A percentile compares a stretch with the other conserved stretches of the same genome.
Evolutionary conservation across 1,284 basidiomycete genomes (phyloP).

Genomic region (Ganoderma meredithae): DNA sequence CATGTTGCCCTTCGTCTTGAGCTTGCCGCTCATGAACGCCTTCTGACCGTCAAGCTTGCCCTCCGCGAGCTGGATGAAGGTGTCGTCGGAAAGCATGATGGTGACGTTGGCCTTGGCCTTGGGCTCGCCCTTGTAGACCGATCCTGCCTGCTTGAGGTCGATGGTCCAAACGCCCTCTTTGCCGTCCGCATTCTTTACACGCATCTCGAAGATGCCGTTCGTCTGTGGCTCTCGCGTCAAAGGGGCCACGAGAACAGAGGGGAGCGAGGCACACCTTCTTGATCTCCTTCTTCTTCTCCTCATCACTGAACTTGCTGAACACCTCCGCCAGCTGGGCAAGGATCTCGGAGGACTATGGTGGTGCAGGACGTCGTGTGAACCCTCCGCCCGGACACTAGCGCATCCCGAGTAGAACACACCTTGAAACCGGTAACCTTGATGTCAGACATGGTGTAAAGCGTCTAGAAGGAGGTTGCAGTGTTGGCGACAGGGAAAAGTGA

Average conservation of each 20-base stretch:
- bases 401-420: constrained; percentile 28
- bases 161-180: constrained; percentile 91
- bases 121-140: constrained; percentile 81
- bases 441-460: constrained; percentile 43
- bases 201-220: constrained; percentile 92
- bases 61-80: constrained; percentile 67
- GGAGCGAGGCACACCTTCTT: constrained; percentile 72
- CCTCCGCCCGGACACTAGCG: background rate
- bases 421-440: constrained; percentile 48
- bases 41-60: constrained; percentile 91
- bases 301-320: constrained; percentile 71
- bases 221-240: constrained; percentile 57
- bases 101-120: constrained; percentile 81
- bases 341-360: constrained; percentile 73
- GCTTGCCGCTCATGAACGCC: constrained; percentile 92
- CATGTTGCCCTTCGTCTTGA: constrained; percentile 87
- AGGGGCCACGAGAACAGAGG: background rate
- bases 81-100: constrained; percentile 78
- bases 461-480: constrained; percentile 6
- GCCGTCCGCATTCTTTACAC: constrained; percentile 81
- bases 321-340: constrained; percentile 68
- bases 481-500: background rate
- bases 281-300: constrained; percentile 82
- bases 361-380: constrained; percentile 1
- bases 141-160: constrained; percentile 91